Evolutionary conservation across 768 basidiomycete genomes (phyloP).

Genomic region (Melanogaster broomeanus): DNA sequence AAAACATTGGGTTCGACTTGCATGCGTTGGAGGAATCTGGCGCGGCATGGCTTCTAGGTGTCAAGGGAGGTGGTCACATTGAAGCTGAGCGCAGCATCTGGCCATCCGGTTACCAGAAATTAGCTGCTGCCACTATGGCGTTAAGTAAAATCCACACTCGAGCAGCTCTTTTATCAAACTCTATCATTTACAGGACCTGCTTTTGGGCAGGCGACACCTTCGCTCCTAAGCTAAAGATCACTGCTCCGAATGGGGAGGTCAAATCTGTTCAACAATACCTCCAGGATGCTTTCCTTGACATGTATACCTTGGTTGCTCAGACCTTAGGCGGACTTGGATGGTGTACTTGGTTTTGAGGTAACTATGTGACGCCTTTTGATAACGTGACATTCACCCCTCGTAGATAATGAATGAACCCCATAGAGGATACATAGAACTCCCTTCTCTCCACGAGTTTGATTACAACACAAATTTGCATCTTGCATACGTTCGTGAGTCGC

Average conservation of each 20-base stretch:
- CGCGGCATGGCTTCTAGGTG: conserved; percentile 85
- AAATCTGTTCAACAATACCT: conserved; percentile 80
- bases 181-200: conserved; percentile 57
- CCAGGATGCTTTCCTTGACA: conserved; percentile 78
- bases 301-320: conserved; percentile 68
- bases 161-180: neutral
- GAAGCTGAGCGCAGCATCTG: conserved; percentile 84
- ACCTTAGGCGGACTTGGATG: conserved; percentile 73
- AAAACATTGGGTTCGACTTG: conserved; percentile 83
- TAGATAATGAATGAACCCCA: conserved; percentile 97
- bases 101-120: conserved; percentile 93
- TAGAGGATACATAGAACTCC: conserved; percentile 83
- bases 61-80: conserved; percentile 72
- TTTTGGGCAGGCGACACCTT: conserved; percentile 94
- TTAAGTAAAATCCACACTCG: conserved; percentile 38
- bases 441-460: conserved; percentile 82
- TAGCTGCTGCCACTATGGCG: conserved; percentile 94
- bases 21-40: conserved; percentile 76
- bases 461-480: conserved; percentile 96
- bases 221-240: conserved; percentile 68
- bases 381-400: conserved; percentile 1
- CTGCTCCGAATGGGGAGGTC: conserved; percentile 44
- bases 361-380: conserved; percentile 4
- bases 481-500: conserved; percentile 65
- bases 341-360: conserved; percentile 90